Evolutionary conservation across 2,329 filamentous ascomycete genomes (phyloP).

Genomic region (Huntiella moniliformis): DNA sequence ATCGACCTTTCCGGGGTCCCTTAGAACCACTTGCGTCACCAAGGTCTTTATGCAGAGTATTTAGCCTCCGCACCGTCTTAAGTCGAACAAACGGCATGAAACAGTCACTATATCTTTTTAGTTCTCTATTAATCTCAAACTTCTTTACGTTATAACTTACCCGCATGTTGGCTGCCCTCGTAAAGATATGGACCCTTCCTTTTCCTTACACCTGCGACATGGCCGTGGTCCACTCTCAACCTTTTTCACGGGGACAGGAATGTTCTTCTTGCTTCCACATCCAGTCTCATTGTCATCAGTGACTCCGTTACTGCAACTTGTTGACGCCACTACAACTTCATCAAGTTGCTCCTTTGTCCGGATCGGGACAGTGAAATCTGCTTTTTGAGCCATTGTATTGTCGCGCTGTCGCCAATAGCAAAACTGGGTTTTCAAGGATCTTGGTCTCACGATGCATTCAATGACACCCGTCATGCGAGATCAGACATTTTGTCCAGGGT

Average conservation of each 20-base stretch:
- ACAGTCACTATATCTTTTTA: slow-evolving; percentile 30
- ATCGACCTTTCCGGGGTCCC: slow-evolving; percentile 19
- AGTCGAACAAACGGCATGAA: slow-evolving; percentile 59
- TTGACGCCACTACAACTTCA: slow-evolving; percentile 1
- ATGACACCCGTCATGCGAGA: too few species aligned
- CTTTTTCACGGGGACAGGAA: neutral
- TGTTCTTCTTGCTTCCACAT: slow-evolving; percentile 3
- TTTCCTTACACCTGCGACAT: slow-evolving; percentile 10
- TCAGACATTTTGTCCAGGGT: too few species aligned
- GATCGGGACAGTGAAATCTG: neutral
- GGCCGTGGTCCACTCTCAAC: slow-evolving; percentile 5
- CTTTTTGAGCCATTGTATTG: too few species aligned
- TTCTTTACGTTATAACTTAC: slow-evolving; percentile 12
- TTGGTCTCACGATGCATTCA: too few species aligned
- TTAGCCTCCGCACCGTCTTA: slow-evolving; percentile 60
- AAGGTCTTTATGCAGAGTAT: slow-evolving; percentile 30
- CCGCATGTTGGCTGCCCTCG: slow-evolving; percentile 15
- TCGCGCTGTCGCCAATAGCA: too few species aligned
- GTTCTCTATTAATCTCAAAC: neutral
- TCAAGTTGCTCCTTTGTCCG: neutral
- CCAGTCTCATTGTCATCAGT: neutral
- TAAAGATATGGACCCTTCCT: slow-evolving; percentile 8
- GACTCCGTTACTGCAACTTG: neutral
- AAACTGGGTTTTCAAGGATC: too few species aligned
- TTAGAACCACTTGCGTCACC: slow-evolving; percentile 18